Evolutionary conservation across 2,329 filamentous ascomycete species (phyloP).

Genomic region (Beauveria sp.): DNA sequence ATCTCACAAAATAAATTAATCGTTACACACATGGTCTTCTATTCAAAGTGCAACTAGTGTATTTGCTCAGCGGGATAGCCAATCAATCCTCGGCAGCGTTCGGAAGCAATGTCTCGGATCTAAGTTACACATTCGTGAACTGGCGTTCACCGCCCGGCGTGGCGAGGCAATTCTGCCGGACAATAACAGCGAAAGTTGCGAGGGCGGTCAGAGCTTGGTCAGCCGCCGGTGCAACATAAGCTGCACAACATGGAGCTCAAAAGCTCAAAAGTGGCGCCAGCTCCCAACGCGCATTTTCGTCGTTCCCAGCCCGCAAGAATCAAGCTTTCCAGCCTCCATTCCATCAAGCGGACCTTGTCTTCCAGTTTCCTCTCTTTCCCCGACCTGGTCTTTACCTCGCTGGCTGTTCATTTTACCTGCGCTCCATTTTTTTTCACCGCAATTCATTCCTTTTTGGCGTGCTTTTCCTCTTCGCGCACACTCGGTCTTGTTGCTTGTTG

Average conservation of each 20-base stretch:
- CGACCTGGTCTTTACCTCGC: not conserved
- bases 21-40: no score
- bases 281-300: constrained; percentile 2
- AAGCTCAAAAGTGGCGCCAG: not conserved
- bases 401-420: not conserved
- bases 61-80: no score
- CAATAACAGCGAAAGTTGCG: not conserved
- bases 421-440: not conserved
- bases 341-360: constrained; percentile 4
- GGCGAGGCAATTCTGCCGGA: not conserved
- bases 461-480: not conserved
- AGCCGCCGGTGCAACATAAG: not conserved
- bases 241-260: not conserved
- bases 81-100: no score
- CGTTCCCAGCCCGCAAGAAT: not conserved
- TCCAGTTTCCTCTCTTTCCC: not conserved
- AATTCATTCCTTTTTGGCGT: not conserved
- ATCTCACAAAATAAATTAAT: not conserved
- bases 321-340: constrained; percentile 6
- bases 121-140: no score
- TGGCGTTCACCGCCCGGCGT: not conserved
- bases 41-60: no score
- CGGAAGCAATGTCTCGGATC: no score
- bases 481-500: not conserved
- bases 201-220: constrained; percentile 2